Percentiles rank a stretch among this genome's conserved stretches.
phyloP scores from a whole-genome alignment of 108 stramenopile genomes.

The Aurantiochytrium sp. region DNA sequence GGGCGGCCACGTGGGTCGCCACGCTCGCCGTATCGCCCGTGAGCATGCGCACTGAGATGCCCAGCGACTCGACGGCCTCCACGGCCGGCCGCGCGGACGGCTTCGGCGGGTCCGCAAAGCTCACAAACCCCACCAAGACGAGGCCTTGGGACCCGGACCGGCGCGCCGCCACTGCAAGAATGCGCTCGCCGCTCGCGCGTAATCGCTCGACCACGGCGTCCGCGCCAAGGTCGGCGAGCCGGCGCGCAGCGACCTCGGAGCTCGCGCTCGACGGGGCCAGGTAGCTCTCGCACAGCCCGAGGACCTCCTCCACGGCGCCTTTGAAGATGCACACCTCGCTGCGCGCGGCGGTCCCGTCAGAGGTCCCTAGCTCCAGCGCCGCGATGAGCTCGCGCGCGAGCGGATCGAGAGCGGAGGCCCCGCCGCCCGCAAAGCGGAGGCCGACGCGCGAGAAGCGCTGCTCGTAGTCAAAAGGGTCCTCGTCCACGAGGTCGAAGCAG shows the following conservation, averaged over 20 bases:
- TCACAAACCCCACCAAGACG: neutral
- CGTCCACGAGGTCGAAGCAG: neutral
- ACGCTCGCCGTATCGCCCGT: conserved; percentile 16
- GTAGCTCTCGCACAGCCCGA: neutral
- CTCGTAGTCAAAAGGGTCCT: conserved; percentile 23
- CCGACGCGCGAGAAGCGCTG: neutral
- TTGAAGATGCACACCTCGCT: neutral
- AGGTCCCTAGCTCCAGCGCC: too few species aligned
- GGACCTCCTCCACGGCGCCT: conserved; percentile 25
- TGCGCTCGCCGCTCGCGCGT: neutral
- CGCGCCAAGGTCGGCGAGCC: neutral
- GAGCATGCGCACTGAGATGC: neutral
- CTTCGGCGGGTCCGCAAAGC: neutral
- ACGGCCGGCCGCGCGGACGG: neutral
- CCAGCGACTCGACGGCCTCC: neutral
- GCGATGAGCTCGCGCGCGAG: too few species aligned
- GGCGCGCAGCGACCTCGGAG: too few species aligned
- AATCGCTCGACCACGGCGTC: neutral
- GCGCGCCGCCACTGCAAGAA: neutral
- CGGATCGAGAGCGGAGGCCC: too few species aligned
- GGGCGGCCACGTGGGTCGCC: neutral
- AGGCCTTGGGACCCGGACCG: neutral
- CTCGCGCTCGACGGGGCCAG: too few species aligned
- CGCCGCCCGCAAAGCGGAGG: too few species aligned
- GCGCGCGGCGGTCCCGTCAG: neutral